Evolutionary conservation across 2,329 filamentous ascomycete genomes (phyloP), one percentile per base, ranked within the genome.

Genomic region (Aspergillus hortae): DNA sequence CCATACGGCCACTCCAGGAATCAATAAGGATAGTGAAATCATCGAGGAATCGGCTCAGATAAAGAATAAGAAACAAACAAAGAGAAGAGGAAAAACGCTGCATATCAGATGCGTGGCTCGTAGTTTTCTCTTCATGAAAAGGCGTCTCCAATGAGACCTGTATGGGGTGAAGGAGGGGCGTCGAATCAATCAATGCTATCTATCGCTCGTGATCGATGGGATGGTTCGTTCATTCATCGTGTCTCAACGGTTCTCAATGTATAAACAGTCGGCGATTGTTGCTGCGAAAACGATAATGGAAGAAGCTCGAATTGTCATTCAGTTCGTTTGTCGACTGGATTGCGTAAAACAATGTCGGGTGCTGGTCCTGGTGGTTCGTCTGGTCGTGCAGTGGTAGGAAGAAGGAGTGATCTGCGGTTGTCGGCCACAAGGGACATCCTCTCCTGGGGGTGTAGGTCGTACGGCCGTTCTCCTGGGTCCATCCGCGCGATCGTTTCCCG

Each of bases 191-290:
- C 45, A 62, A 67, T 57, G 59, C 62, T 63, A 59, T 66, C 64
- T 67, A 67, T 66, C 60, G 60, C 60, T 67, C 59, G 57, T 64
- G 55, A 61, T 54, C 44, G 56, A 57, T 56, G 51, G 56, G 51
- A 15, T 6, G 57, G 50, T 56, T 65, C 61, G 55, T 64, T 60
- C 55, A 56, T 64, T 60, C 55, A 56, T 59, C 55, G 42, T 59
- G 49, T 52, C 35, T 48, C 43, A 46, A 54, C 53, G 33, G 52
- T 46, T 32, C 41, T 49, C 52, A 44, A 53, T 25, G 38, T 42
- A 40, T 44, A 38, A 38, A 42, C 19, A 42, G 11, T 19, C 15
- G 40, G 27, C 27, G 27, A 30, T 30, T 30, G 7, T 30, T 30
- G 23, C 3, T 30, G 27, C 6, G 27, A 10, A 30, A 30, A 30